Percentiles rank a stretch among this genome's conserved stretches.
phyloP scores from a whole-genome alignment of 257 asterid species.

The Forsythia viridissima region DNA sequence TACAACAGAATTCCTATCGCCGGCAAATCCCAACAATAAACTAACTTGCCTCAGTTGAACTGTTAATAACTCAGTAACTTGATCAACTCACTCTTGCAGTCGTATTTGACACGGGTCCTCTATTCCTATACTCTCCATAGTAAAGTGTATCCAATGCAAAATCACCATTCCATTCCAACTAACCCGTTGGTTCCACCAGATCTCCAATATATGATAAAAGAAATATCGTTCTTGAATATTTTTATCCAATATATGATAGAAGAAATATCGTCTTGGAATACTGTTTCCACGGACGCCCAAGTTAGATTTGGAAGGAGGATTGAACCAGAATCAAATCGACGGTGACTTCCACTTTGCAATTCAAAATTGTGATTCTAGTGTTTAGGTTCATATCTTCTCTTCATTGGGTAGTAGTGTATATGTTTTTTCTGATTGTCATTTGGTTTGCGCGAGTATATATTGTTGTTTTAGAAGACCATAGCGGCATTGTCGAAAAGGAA shows the following conservation, averaged over 20 bases:
- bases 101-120: constrained; percentile 88
- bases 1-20: constrained; percentile 52
- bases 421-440: constrained; percentile 57
- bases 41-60: constrained; percentile 61
- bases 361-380: constrained; percentile 82
- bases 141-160: constrained; percentile 62
- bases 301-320: constrained; percentile 50
- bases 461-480: constrained; percentile 77
- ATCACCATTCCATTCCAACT: constrained; percentile 70
- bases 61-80: constrained; percentile 65
- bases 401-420: constrained; percentile 97
- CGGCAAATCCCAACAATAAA: constrained; percentile 68
- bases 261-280: too few relatives aligned
- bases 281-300: constrained; percentile 88
- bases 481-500: constrained; percentile 98
- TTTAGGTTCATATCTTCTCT: constrained; percentile 92
- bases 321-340: constrained; percentile 75
- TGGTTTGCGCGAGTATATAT: constrained; percentile 81
- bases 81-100: constrained; percentile 76
- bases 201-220: constrained; percentile 51
- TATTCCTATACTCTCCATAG: constrained; percentile 84
- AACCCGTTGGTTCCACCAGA: constrained; percentile 69
- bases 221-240: constrained; percentile 69
- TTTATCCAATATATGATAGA: constrained; percentile 38
- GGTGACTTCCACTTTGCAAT: constrained; percentile 75